Base-by-base conservation (phyloP, 1,284 basidiomycete genomes). In the Farysia itapuensis region DNA sequence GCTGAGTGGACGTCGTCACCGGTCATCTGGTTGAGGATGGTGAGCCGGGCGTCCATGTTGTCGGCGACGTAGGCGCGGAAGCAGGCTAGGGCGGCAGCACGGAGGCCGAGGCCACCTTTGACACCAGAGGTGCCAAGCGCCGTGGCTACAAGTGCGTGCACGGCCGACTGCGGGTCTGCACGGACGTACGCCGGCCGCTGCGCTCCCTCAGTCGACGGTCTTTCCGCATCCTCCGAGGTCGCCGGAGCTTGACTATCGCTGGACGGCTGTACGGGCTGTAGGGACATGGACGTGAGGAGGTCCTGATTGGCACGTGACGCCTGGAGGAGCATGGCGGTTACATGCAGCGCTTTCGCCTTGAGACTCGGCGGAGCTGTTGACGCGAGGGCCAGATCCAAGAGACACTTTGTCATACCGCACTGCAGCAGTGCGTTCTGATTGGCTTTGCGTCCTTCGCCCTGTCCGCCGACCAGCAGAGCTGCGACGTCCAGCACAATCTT, bases 361-460 rank as follows among this genome's bases (percentile, higher is more conserved):
- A 98, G 79, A 4, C 81, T 69, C 12, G 87, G 85, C 0, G 95
- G 94, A 0, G 90, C 89, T 72, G 97, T 95, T 22, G 90, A 94
- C 4, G 91, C 88, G 18, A 98, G 81, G 0, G 87, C 86, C 9
- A 95, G 80, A 76, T 98, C 93, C 18, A 91, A 78, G 15, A 98
- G 82, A 76, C 88, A 89, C 32, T 92, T 84, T 0, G 86, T 86
- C 67, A 89, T 86, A 4, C 87, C 82, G 33, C 82, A 75, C 29
- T 77, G 60, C 14, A 81, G 78, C 64, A 84, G 77, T 4, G 82
- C 81, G n/a, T 77, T 75, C 45, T 67, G 68, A 37, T 72, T 75
- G 84, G 87, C 72, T 82, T 85, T 63, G 24, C 75, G 66, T 1
- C 78, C 77, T 8, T 75, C 74, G 4, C 78, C 79, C 23, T 76